Base-by-base conservation (phyloP, 176 grass and related monocot species). In the Aechmea fasciata region DNA sequence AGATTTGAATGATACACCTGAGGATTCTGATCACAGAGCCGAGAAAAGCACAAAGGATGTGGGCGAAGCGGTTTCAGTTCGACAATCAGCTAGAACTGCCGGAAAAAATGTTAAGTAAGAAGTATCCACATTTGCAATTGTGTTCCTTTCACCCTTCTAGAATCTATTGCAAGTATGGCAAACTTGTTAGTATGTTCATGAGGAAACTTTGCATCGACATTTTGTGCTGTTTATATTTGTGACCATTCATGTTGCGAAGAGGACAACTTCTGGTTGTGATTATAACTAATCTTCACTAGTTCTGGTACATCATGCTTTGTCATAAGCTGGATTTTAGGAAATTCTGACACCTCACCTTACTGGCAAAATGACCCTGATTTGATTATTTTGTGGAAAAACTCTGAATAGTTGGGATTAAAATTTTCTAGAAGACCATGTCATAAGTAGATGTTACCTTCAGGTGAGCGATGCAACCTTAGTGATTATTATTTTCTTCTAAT, bases 1-100 rank as follows among this genome's bases (percentile, higher is more conserved):
- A 68, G 77, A 87, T 54, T 82, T 80, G 77, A 69, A 49, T 19
- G 64, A 86, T 73, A 52, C 9, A 63, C 74, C 70, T 1, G 82
- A 83, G 52, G 81, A 78, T 80, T 85, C 79, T 57, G 73, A 79
- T 72, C 14, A 1, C 29, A 85, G 76, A 81, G 69, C 74, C 2
- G 85, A 79, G 63, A 72, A 67, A 24, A 59, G 61, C 20, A 76
- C 19, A 28, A 87, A 64, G 18, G 79, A 57, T 72, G 72, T 28
- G 3, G 78, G 61, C 47, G 77, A 49, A 79, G 50, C 72, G 71
- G 69, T 82, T 53, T 73, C 90, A 49, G 73, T 87, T 75, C 80
- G 89, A 76, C 89, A 92, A 67, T 97, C 93, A 64, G 63, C 84
- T 72, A 87, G 89, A 85, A 88, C 78, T 83, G 57, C 89, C 53